phyloP scores from a whole-genome alignment of 2,329 filamentous ascomycete genomes.

The Trichoderma koningii region DNA sequence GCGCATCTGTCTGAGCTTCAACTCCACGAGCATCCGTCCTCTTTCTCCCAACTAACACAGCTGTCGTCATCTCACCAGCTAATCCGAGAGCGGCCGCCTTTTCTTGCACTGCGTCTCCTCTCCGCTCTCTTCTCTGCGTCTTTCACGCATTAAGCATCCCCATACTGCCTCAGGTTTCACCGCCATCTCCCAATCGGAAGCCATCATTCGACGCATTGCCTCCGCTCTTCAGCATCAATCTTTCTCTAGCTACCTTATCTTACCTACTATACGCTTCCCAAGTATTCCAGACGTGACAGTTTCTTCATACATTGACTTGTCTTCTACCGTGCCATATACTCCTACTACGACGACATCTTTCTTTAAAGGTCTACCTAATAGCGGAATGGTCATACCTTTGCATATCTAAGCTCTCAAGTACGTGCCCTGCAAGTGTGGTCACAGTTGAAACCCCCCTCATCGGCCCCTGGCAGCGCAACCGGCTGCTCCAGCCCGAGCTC shows the following conservation, averaged over 20 bases:
- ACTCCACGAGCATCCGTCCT: constrained; percentile 6
- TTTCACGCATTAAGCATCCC: background rate
- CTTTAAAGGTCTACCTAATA: background rate
- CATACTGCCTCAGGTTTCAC: background rate
- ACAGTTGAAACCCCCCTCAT: background rate
- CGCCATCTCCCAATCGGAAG: background rate
- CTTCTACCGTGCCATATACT: background rate
- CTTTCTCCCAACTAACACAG: background rate
- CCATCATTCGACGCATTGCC: background rate
- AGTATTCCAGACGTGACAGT: background rate
- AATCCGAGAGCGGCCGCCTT: background rate
- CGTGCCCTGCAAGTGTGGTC: background rate
- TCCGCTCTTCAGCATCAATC: background rate
- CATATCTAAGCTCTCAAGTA: background rate
- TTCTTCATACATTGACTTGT: background rate
- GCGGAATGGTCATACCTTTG: background rate
- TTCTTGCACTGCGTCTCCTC: constrained; percentile 10
- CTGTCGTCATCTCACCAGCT: constrained; percentile 11
- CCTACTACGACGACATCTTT: background rate
- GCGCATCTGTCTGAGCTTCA: constrained; percentile 21
- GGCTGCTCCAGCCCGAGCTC: constrained; percentile 5
- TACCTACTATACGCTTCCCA: background rate
- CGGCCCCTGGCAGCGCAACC: background rate
- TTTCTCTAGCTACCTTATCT: background rate
- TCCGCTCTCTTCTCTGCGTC: background rate